Evolutionary conservation across 2,329 filamentous ascomycete species (phyloP).

Genomic region (Biscogniauxia sp.): DNA sequence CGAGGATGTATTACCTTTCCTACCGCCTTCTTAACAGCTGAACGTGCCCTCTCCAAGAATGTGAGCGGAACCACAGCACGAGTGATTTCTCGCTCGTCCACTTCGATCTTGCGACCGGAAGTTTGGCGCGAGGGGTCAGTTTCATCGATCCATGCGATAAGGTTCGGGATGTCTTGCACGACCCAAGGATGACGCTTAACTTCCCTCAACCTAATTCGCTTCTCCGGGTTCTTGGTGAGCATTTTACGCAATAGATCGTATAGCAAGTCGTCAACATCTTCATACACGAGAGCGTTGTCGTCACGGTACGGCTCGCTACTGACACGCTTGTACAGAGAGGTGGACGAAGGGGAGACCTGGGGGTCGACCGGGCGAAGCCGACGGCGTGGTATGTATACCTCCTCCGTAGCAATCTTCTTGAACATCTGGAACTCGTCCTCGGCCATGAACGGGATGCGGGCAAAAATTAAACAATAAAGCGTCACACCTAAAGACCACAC

Average conservation of each 20-base stretch:
- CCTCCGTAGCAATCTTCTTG: conserved; percentile 83
- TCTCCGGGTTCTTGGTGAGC: conserved; percentile 83
- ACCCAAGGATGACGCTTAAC: conserved; percentile 96
- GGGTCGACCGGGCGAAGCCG: conserved; percentile 75
- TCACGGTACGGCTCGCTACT: conserved; percentile 68
- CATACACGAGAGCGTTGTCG: conserved; percentile 77
- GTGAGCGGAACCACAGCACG: conserved; percentile 86
- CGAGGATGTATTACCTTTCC: conserved; percentile 63
- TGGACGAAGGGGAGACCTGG: conserved; percentile 53
- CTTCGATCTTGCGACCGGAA: conserved; percentile 82
- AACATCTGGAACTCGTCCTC: conserved; percentile 93
- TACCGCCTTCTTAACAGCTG: conserved; percentile 68
- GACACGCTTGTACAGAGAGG: conserved; percentile 54
- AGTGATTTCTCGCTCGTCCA: conserved; percentile 87
- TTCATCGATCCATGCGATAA: conserved; percentile 83
- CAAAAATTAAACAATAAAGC: conserved; percentile 91
- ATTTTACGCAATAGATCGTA: conserved; percentile 76
- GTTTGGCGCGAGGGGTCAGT: conserved; percentile 80
- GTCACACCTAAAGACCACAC: conserved; percentile 97
- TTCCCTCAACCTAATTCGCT: conserved; percentile 84
- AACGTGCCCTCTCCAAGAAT: conserved; percentile 80
- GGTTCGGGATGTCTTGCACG: conserved; percentile 71
- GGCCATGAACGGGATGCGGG: conserved; percentile 88
- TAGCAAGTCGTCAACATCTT: conserved; percentile 78
- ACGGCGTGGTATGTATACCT: conserved; percentile 82